Evolutionary conservation across 2,329 filamentous ascomycete genomes (phyloP), one percentile per base, ranked within the genome.

Genomic region (Pezicula carpinea): DNA sequence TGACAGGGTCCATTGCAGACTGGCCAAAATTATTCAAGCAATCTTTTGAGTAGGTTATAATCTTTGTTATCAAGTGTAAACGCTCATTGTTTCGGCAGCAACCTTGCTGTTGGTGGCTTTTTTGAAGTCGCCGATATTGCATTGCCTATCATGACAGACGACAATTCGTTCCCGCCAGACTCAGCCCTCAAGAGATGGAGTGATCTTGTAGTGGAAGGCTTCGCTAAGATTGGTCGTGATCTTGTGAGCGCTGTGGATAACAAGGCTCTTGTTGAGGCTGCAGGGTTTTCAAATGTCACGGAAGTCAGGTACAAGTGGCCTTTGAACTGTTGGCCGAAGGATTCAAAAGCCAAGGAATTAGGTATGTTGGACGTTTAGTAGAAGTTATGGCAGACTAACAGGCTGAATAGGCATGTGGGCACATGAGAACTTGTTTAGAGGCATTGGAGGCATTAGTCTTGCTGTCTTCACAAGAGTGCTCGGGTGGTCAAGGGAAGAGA

Each of bases 311-410:
- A 67, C 56, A 73, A 39, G 21, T 72, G 75, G 64, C 76, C 76
- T 1, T 66, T 68, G 23, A 75, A 73, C 51, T 56, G 64, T 11
- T 80, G 77, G 77, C 70, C 75, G 0, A 71, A 69, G 43, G 70
- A 78, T 48, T 63, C 66, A 5, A 68, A 69, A 29, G 41, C 44
- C 22, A 57, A 52, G 35, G 43, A 52, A 39, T 35, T 55, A 39
- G 52, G 55, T 53, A 42, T 40, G 8, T 17, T 19, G 13, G n/a
- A 21, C 23, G 26, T 10, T 18, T 26, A 22, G 38, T 1, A 11
- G 19, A 7, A 10, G 4, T 21, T 31, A 14, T 4, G 14, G 26
- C 14, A n/a, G 33, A 11, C 22, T n/a, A 36, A 15, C 21, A 7
- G 22, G 18, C 32, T 22, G 31, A 22, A 15, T n/a, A 49, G 53